Conservation (phyloP, 257 asterid genomes). For the Solanum piurae region DNA sequence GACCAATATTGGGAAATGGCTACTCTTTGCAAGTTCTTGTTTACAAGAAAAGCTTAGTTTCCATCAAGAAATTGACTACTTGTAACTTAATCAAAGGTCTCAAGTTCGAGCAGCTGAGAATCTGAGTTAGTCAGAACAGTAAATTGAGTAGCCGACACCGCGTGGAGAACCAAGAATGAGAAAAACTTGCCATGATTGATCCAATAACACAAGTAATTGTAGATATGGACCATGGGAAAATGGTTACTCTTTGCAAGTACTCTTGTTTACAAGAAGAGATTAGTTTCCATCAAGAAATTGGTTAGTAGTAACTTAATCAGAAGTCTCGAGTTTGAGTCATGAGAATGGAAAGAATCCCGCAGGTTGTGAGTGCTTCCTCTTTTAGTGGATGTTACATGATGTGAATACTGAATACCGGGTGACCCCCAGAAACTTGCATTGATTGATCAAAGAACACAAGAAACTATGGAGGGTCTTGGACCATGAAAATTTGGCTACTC, state of each 20-base stretch:
- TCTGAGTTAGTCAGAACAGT: not conserved
- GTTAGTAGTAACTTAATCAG: not conserved
- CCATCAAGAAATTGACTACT: not conserved
- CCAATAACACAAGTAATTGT: not conserved
- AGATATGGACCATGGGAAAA: not conserved
- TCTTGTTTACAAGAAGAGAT: not conserved
- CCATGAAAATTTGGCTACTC: not conserved
- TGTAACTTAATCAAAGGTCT: not conserved
- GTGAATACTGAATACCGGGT: not conserved
- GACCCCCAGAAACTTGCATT: not conserved
- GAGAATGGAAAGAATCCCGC: not conserved
- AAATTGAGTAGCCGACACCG: not conserved
- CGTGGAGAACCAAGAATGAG: not conserved
- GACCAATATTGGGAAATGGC: not conserved
- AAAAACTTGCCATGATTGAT: not conserved
- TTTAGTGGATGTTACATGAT: not conserved
- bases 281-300: not conserved
- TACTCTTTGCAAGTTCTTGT: not conserved
- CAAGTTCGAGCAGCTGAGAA: not conserved
- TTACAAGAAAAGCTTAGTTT: slow-evolving; percentile 1
- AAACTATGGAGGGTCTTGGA: not conserved
- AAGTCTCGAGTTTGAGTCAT: not conserved
- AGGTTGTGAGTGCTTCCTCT: not conserved
- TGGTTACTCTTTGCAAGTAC: not conserved
- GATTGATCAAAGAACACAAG: not conserved